phyloP scores from a whole-genome alignment of 139 green algal species.

The Chlorella sorokiniana region DNA sequence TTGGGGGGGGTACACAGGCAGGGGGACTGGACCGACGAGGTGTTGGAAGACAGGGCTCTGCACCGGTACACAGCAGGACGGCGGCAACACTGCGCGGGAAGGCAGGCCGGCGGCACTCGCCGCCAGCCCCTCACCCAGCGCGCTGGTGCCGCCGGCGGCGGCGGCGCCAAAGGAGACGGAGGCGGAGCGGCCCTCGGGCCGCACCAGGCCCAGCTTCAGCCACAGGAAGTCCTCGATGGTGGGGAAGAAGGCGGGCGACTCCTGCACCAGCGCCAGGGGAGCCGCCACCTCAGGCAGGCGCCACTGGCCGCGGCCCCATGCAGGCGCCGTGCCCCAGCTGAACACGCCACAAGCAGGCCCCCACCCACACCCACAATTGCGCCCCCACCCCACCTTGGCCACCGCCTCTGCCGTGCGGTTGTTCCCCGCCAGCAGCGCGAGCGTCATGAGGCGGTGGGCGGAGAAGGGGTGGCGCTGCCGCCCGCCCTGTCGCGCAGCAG shows the following conservation, averaged over 20 bases:
- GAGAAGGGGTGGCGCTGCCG: constrained; percentile 27
- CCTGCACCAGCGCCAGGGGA: constrained; percentile 5
- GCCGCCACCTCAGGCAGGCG: too few species aligned
- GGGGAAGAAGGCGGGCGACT: constrained; percentile 61
- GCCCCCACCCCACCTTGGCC: constrained; percentile 28
- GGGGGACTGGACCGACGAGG: too few species aligned
- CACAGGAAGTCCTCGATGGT: constrained; percentile 96
- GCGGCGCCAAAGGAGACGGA: background rate
- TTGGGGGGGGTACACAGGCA: too few species aligned
- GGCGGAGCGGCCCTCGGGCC: background rate
- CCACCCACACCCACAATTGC: background rate
- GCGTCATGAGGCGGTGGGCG: constrained; percentile 58
- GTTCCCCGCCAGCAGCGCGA: constrained; percentile 73
- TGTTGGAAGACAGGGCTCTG: too few species aligned
- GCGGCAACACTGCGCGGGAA: too few species aligned
- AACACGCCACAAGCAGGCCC: too few species aligned
- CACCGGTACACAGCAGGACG: too few species aligned
- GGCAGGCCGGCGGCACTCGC: too few species aligned
- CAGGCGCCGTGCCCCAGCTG: too few species aligned
- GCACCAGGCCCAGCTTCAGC: constrained; percentile 75
- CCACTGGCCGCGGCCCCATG: too few species aligned
- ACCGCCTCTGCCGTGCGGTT: constrained; percentile 63
- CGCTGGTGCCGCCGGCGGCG: constrained; percentile 1
- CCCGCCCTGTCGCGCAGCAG: constrained; percentile 53
- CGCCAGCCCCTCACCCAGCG: too few species aligned